Evolutionary conservation across 2,329 filamentous ascomycete species (phyloP).

Genomic region (Phialophora expanda): DNA sequence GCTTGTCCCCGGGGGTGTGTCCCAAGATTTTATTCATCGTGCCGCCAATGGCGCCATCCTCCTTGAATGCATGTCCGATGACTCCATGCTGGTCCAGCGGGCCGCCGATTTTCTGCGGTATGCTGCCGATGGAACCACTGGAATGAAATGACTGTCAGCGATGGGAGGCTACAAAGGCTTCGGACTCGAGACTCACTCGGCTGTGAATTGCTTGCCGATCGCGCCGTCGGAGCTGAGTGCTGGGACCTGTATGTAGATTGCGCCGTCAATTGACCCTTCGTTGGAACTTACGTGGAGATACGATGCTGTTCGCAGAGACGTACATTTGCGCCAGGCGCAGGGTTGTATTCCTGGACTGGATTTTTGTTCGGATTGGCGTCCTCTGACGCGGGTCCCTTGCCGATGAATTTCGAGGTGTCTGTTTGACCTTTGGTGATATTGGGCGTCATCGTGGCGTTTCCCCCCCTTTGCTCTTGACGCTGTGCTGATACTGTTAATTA

Average conservation of each 20-base stretch:
- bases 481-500: background rate
- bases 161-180: background rate
- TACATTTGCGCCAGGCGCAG: conserved; percentile 10
- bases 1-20: conserved; percentile 19
- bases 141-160: background rate
- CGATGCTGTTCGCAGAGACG: background rate
- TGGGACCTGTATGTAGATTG: background rate
- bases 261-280: background rate
- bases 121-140: conserved; percentile 24
- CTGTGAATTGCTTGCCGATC: conserved; percentile 29
- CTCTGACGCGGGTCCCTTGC: conserved; percentile 7
- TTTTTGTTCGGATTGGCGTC: conserved; percentile 19
- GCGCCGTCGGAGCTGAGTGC: conserved; percentile 18
- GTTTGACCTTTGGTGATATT: conserved; percentile 21
- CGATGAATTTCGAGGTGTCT: conserved; percentile 22
- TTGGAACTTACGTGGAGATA: background rate
- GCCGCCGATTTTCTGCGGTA: conserved; percentile 27
- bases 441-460: conserved; percentile 17
- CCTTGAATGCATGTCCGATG: conserved; percentile 15
- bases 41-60: conserved; percentile 28
- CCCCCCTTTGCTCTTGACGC: background rate
- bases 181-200: conserved; percentile 10
- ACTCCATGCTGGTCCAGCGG: conserved; percentile 22
- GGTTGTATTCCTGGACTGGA: conserved; percentile 20
- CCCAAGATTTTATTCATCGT: conserved; percentile 27